phyloP scores from a whole-genome alignment of 192 early-diverging fungal species.

The Coemansia umbellata region DNA sequence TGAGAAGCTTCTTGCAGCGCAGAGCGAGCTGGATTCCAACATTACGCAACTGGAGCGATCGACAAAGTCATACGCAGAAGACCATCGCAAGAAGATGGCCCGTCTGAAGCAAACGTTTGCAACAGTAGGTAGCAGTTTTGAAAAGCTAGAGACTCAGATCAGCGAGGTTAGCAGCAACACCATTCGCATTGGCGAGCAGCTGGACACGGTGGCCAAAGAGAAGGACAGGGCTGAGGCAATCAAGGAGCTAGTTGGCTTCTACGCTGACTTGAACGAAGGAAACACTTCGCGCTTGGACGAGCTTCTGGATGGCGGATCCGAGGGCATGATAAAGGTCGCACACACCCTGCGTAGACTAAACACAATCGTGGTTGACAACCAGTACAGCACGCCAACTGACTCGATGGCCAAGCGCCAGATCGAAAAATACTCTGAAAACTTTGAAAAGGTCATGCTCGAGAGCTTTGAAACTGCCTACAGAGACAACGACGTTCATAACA shows the following conservation, averaged over 20 bases:
- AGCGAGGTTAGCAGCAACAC: slow-evolving; percentile 93
- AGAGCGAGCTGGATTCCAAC: slow-evolving; percentile 71
- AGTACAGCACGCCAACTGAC: slow-evolving; percentile 40
- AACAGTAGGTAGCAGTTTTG: slow-evolving; percentile 84
- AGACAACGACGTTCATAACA: slow-evolving; percentile 60
- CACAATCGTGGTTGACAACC: slow-evolving; percentile 57
- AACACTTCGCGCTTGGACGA: slow-evolving; percentile 69
- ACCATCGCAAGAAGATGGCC: slow-evolving; percentile 70
- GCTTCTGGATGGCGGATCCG: slow-evolving; percentile 67
- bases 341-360: slow-evolving; percentile 79
- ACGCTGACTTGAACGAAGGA: slow-evolving; percentile 85
- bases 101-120: slow-evolving; percentile 80
- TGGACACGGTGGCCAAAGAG: slow-evolving; percentile 94
- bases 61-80: slow-evolving; percentile 66
- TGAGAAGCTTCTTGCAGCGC: slow-evolving; percentile 76
- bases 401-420: slow-evolving; percentile 75
- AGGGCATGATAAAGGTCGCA: slow-evolving; percentile 87
- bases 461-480: slow-evolving; percentile 85
- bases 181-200: slow-evolving; percentile 95
- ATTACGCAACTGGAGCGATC: slow-evolving; percentile 83
- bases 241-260: slow-evolving; percentile 88
- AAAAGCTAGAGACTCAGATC: slow-evolving; percentile 81
- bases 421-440: slow-evolving; percentile 87
- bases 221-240: slow-evolving; percentile 81
- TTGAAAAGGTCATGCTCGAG: slow-evolving; percentile 85